Evolutionary conservation across 768 basidiomycete species (phyloP).

Genomic region (Lentinula lateritia): DNA sequence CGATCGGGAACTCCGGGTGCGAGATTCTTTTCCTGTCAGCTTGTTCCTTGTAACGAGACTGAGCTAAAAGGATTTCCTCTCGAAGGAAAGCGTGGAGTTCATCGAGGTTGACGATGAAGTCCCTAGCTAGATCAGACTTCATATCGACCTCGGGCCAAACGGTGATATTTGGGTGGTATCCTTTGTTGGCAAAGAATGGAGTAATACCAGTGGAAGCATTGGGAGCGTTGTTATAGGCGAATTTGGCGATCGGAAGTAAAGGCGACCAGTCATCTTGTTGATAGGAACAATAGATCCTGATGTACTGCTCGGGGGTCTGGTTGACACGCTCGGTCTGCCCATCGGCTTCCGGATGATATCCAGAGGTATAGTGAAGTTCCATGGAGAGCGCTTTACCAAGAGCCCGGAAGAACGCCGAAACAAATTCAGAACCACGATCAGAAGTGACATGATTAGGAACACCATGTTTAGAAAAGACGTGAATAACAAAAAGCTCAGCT

Average conservation of each 20-base stretch:
- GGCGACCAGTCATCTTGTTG: constrained; percentile 21
- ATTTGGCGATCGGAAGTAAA: constrained; percentile 19
- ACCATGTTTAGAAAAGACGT: constrained; percentile 18
- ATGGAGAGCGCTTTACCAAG: constrained; percentile 11
- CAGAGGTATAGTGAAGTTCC: constrained; percentile 12
- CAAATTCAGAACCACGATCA: constrained; percentile 15
- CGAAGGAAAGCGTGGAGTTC: constrained; percentile 15
- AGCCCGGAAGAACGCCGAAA: constrained; percentile 14
- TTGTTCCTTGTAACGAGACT: neutral
- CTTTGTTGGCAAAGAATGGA: constrained; percentile 23
- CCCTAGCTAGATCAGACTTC: constrained; percentile 8
- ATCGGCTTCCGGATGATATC: constrained; percentile 18
- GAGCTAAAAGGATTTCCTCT: constrained; percentile 11
- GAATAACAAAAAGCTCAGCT: constrained; percentile 11
- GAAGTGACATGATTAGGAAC: constrained; percentile 13
- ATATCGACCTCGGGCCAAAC: constrained; percentile 13
- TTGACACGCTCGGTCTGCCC: constrained; percentile 18
- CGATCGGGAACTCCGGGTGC: too few species aligned
- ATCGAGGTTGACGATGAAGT: constrained; percentile 14
- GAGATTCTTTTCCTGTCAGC: too few species aligned
- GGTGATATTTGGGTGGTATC: constrained; percentile 17
- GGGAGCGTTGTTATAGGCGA: constrained; percentile 21
- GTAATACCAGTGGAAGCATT: constrained; percentile 18
- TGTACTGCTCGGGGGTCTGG: constrained; percentile 18
- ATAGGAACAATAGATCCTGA: constrained; percentile 17